Percentiles rank a stretch among this genome's conserved stretches.
These are phyloP conservation scores for Bruguiera hainesii DNA, from an alignment of 441 rosid species.

Conservation along the genomic window DNA sequence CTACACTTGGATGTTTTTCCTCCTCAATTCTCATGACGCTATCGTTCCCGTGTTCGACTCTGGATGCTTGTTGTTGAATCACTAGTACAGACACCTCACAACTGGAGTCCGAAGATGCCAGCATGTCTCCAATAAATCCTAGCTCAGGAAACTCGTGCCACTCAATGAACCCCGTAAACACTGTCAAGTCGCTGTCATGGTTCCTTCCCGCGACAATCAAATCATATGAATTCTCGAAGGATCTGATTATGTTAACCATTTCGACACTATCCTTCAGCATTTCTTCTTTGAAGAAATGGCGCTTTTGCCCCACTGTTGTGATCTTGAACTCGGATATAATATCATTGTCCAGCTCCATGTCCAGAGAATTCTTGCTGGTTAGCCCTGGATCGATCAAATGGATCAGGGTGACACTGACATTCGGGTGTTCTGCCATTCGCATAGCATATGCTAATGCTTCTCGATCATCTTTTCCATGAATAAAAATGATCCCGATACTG, in stretches of 20 bases:
- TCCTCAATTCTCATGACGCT: background rate
- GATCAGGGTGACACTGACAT: conserved; percentile 43
- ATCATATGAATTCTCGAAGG: conserved; percentile 17
- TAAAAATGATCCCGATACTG: conserved; percentile 44
- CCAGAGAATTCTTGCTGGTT: background rate
- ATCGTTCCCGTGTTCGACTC: background rate
- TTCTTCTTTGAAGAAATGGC: conserved; percentile 14
- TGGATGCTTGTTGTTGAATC: conserved; percentile 12
- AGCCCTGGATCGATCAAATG: conserved; percentile 15
- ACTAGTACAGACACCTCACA: conserved; percentile 25
- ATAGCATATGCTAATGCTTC: conserved; percentile 33
- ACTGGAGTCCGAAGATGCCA: conserved; percentile 30
- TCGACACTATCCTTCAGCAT: conserved; percentile 19
- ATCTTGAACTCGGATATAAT: conserved; percentile 16
- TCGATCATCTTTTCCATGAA: conserved; percentile 49
- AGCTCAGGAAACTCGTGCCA: conserved; percentile 36
- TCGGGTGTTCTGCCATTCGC: conserved; percentile 51
- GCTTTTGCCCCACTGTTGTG: background rate
- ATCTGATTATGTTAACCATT: conserved; percentile 11
- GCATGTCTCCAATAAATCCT: conserved; percentile 37
- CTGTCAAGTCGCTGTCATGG: conserved; percentile 10
- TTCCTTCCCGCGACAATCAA: conserved; percentile 29
- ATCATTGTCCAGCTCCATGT: conserved; percentile 13
- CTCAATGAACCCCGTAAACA: conserved; percentile 21
- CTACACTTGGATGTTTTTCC: background rate